Percentiles rank a stretch among this genome's conserved stretches.
Conservation (phyloP, 2,329 filamentous ascomycete genomes). For the Penicillium sp. region DNA sequence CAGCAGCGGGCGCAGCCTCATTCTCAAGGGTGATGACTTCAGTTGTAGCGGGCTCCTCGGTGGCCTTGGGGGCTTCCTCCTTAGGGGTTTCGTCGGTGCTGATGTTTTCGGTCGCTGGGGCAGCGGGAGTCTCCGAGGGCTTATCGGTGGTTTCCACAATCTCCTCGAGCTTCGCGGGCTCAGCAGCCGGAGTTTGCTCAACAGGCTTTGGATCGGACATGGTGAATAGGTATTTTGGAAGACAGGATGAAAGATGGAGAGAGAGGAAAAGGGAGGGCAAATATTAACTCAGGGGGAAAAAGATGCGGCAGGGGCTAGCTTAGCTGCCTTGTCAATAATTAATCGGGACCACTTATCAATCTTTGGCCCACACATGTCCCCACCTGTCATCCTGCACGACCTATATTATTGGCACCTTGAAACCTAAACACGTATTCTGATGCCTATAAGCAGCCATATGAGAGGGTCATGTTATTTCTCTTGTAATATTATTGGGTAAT, state of each 20-base stretch:
- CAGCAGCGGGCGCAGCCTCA: constrained; percentile 5
- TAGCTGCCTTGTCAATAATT: constrained; percentile 18
- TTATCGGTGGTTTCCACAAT: constrained; percentile 12
- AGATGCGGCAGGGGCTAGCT: constrained; percentile 9
- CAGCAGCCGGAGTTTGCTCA: constrained; percentile 15
- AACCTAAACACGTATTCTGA: background rate
- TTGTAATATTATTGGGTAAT: background rate
- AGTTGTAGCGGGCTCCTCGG: constrained; percentile 2
- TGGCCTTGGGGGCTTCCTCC: background rate
- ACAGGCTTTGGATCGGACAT: constrained; percentile 24
- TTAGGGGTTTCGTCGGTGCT: background rate
- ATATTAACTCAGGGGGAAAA: constrained; percentile 5
- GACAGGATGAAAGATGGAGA: background rate
- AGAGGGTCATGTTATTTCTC: background rate
- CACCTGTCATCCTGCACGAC: constrained; percentile 13
- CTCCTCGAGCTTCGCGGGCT: constrained; percentile 17
- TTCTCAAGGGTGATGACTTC: constrained; percentile 1
- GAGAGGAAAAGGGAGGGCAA: background rate
- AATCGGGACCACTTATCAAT: constrained; percentile 17
- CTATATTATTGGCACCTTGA: background rate
- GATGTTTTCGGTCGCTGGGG: constrained; percentile 3
- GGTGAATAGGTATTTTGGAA: background rate
- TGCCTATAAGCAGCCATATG: background rate
- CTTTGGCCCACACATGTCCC: constrained; percentile 6
- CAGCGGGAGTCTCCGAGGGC: constrained; percentile 8